Conservation (phyloP, 2,329 filamentous ascomycete species). For the Didymella glomerata region DNA sequence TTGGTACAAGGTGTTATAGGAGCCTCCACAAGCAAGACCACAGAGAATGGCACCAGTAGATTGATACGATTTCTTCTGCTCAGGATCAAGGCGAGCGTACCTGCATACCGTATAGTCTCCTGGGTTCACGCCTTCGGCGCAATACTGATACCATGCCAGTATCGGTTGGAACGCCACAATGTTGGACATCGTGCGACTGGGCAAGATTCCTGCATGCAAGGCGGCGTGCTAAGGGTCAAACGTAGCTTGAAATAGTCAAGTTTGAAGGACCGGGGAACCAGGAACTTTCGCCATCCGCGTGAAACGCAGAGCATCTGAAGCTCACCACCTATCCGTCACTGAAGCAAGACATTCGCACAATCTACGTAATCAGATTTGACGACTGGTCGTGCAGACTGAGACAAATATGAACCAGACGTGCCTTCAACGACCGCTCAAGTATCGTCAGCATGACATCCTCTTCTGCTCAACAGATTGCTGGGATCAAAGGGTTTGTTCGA, state of each 20-base stretch:
- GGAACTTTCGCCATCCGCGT: background rate
- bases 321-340: background rate
- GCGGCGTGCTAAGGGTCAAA: background rate
- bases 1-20: background rate
- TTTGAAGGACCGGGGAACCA: background rate
- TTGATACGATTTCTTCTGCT: background rate
- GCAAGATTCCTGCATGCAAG: background rate
- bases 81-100: background rate
- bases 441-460: background rate
- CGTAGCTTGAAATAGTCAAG: conserved; percentile 4
- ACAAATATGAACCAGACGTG: background rate
- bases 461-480: too few species aligned
- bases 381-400: background rate
- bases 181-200: background rate
- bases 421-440: background rate
- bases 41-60: background rate
- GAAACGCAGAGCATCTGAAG: background rate
- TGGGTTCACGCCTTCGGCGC: background rate
- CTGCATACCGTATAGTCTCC: conserved; percentile 5
- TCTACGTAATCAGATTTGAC: background rate
- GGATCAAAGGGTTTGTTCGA: background rate
- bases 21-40: background rate
- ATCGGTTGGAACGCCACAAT: conserved; percentile 4
- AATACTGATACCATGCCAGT: background rate
- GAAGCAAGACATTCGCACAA: background rate